Percentiles rank a stretch among this genome's conserved stretches.
These are phyloP conservation scores for Podospora tetraspora DNA, from an alignment of 495 filamentous ascomycete genomes.

Conservation along the genomic window DNA sequence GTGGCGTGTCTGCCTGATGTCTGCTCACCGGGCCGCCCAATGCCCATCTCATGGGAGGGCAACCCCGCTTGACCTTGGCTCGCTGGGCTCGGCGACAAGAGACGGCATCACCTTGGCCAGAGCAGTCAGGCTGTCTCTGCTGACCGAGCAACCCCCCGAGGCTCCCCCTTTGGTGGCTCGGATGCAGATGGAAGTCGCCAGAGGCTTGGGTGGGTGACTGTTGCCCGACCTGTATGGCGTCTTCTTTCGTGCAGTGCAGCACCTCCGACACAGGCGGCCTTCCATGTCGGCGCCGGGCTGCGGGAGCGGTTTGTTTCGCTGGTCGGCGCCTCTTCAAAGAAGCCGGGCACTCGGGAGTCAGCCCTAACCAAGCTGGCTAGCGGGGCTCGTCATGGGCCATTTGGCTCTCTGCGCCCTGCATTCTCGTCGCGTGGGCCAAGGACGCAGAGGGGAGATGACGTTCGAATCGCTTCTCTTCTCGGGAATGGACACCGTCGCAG, in stretches of 20 bases:
- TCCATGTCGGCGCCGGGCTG: neutral
- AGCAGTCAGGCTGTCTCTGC: neutral
- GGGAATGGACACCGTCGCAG: neutral
- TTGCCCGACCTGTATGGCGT: too few relatives aligned
- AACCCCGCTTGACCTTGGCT: neutral
- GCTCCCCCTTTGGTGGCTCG: neutral
- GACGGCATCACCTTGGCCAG: neutral
- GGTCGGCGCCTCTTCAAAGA: neutral
- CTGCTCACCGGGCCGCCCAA: neutral
- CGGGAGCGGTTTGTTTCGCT: neutral
- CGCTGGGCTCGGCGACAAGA: neutral
- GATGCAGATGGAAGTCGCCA: neutral
- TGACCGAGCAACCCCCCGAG: slow-evolving; percentile 11
- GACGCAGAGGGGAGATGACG: slow-evolving; percentile 1
- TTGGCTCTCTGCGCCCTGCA: neutral
- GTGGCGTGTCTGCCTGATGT: slow-evolving; percentile 24
- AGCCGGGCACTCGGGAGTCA: neutral
- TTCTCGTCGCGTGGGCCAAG: neutral
- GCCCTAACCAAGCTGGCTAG: neutral
- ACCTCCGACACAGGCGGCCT: neutral
- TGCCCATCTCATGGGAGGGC: neutral
- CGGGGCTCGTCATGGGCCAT: neutral
- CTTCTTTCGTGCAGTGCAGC: slow-evolving; percentile 2
- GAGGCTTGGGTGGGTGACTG: neutral
- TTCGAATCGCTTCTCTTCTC: neutral